Conservation (phyloP, 805 yeast species). For the Pichia pseudocactophila region DNA sequence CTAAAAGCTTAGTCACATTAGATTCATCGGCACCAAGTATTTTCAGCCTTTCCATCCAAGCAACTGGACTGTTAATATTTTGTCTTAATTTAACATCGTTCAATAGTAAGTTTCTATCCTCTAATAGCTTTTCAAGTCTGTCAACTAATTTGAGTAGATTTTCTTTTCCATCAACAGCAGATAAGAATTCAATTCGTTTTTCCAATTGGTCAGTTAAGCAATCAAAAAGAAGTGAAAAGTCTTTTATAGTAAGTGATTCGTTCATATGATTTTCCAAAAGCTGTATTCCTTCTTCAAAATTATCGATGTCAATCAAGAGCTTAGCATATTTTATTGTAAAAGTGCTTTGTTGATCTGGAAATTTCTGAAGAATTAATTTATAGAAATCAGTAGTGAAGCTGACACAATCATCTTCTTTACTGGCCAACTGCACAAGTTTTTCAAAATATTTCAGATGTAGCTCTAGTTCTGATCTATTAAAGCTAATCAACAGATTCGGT, state of each 20-base stretch:
- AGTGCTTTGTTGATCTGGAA: slow-evolving; percentile 52
- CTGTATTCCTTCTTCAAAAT: slow-evolving; percentile 31
- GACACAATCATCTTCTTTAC: not conserved
- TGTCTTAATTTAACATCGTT: slow-evolving; percentile 62
- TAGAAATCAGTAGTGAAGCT: slow-evolving; percentile 6
- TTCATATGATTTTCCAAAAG: slow-evolving; percentile 41
- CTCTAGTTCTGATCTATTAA: slow-evolving; percentile 38
- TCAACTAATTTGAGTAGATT: slow-evolving; percentile 30
- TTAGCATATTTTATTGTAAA: slow-evolving; percentile 40
- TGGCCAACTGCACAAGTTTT: slow-evolving; percentile 22
- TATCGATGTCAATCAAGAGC: slow-evolving; percentile 35
- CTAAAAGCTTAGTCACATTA: slow-evolving; percentile 36
- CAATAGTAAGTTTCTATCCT: slow-evolving; percentile 46
- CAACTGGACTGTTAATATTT: slow-evolving; percentile 48
- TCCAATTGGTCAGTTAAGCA: slow-evolving; percentile 56
- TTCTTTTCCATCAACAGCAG: slow-evolving; percentile 10
- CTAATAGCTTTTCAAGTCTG: slow-evolving; percentile 45
- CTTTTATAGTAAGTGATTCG: slow-evolving; percentile 42
- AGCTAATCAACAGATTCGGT: slow-evolving; percentile 27
- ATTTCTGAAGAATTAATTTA: slow-evolving; percentile 30
- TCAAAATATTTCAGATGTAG: slow-evolving; percentile 40
- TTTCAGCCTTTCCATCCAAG: slow-evolving; percentile 60
- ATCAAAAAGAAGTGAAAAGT: slow-evolving; percentile 59
- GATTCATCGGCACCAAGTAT: slow-evolving; percentile 23
- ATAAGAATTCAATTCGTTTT: slow-evolving; percentile 18